Conservation (phyloP, 805 yeast genomes). For the Hanseniaspora occidentalis region DNA sequence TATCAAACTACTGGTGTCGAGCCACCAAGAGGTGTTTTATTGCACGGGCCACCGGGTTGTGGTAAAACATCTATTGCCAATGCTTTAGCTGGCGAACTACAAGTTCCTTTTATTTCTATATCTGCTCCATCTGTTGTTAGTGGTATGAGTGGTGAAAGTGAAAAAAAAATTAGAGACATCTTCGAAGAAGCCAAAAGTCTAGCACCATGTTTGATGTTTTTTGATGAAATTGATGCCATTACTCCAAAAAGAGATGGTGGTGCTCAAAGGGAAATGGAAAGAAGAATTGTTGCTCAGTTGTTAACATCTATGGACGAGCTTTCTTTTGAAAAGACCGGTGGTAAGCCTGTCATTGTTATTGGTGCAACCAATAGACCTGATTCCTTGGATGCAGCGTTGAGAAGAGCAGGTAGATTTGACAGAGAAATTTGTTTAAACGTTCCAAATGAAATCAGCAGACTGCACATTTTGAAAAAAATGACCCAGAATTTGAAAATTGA, state of each 20-base stretch:
- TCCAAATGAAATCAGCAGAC: slow-evolving; percentile 79
- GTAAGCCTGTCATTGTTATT: slow-evolving; percentile 83
- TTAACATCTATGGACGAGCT: slow-evolving; percentile 91
- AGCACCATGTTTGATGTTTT: slow-evolving; percentile 88
- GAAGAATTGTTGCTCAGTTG: slow-evolving; percentile 90
- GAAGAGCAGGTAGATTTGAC: slow-evolving; percentile 96
- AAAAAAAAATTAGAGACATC: slow-evolving; percentile 82
- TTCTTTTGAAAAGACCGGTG: slow-evolving; percentile 75
- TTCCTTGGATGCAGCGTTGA: slow-evolving; percentile 81
- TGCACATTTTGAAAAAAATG: slow-evolving; percentile 65
- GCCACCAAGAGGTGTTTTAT: slow-evolving; percentile 84
- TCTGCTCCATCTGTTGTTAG: slow-evolving; percentile 95
- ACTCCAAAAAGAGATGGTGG: slow-evolving; percentile 93
- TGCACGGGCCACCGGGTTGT: slow-evolving; percentile 99
- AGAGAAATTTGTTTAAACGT: slow-evolving; percentile 88
- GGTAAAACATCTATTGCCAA: slow-evolving; percentile 96
- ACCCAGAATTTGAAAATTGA: slow-evolving; percentile 51
- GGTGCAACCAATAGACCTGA: slow-evolving; percentile 98
- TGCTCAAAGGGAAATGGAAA: slow-evolving; percentile 96
- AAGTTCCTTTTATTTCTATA: slow-evolving; percentile 81
- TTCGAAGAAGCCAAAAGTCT: slow-evolving; percentile 82
- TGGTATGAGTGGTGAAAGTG: slow-evolving; percentile 99
- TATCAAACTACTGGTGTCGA: slow-evolving; percentile 80
- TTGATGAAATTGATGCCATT: slow-evolving; percentile 96
- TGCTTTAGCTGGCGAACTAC: slow-evolving; percentile 88